Evolutionary conservation across 2,329 filamentous ascomycete genomes (phyloP).

Genomic region (Fusarium sp.): DNA sequence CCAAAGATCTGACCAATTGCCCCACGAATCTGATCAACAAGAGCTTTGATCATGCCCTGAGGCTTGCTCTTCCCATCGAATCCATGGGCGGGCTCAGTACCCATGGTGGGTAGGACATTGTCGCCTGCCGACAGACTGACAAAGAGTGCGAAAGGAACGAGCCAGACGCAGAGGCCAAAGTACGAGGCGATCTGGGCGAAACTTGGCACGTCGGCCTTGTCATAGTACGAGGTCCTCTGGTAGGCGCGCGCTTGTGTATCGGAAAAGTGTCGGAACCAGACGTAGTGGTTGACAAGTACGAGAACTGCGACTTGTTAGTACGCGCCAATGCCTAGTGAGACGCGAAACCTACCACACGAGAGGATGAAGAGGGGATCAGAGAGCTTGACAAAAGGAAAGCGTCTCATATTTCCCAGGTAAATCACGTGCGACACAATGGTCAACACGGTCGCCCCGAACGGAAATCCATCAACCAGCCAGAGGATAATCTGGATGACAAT

Average conservation of each 20-base stretch:
- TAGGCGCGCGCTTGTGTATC: slow-evolving; percentile 68
- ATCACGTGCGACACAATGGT: slow-evolving; percentile 85
- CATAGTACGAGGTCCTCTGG: slow-evolving; percentile 70
- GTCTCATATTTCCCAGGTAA: slow-evolving; percentile 87
- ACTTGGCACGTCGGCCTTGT: slow-evolving; percentile 74
- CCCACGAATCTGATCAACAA: slow-evolving; percentile 69
- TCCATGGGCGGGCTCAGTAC: slow-evolving; percentile 67
- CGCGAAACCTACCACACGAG: slow-evolving; percentile 75
- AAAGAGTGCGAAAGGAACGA: slow-evolving; percentile 94
- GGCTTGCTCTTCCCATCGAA: slow-evolving; percentile 62
- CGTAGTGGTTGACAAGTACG: slow-evolving; percentile 89
- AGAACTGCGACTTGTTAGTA: slow-evolving; percentile 65
- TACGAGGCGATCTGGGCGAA: slow-evolving; percentile 97
- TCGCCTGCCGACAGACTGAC: slow-evolving; percentile 94
- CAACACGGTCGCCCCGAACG: slow-evolving; percentile 77
- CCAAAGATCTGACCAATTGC: slow-evolving; percentile 61
- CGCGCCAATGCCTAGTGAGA: accelerated
- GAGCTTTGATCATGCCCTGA: slow-evolving; percentile 74
- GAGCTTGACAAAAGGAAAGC: slow-evolving; percentile 82
- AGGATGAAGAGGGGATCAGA: slow-evolving; percentile 87
- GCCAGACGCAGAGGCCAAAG: slow-evolving; percentile 96
- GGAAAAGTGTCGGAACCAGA: slow-evolving; percentile 97
- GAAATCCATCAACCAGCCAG: slow-evolving; percentile 86
- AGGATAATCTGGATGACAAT: slow-evolving; percentile 81
- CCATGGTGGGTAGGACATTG: slow-evolving; percentile 94